phyloP scores from a whole-genome alignment of 2,329 filamentous ascomycete species.

The Colletotrichum graminicola region DNA sequence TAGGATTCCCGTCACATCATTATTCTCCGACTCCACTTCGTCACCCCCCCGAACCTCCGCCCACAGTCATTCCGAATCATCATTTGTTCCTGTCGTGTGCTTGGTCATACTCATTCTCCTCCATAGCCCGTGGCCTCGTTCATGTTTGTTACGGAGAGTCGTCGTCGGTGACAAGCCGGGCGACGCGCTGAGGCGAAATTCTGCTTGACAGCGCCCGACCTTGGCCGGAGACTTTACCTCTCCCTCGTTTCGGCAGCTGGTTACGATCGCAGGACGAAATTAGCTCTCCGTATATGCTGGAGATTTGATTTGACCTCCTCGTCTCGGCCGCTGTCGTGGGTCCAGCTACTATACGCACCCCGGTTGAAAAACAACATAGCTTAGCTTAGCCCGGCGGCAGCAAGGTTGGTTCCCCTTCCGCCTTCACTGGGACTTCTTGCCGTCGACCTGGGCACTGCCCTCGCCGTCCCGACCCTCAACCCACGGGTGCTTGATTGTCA shows the following conservation, averaged over 20 bases:
- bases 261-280: not conserved
- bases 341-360: not conserved
- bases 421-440: conserved; percentile 55
- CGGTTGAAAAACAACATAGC: not conserved
- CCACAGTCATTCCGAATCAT: not conserved
- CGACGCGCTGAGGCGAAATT: not conserved
- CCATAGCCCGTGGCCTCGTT: not conserved
- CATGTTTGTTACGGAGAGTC: not conserved
- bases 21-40: not conserved
- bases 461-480: conserved; percentile 57
- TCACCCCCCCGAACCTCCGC: not conserved
- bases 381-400: not conserved
- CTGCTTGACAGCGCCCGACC: not conserved
- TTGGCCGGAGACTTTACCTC: not conserved
- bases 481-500: conserved; percentile 91
- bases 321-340: not conserved
- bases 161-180: not conserved
- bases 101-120: conserved; percentile 9
- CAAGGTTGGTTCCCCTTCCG: not conserved
- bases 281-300: not conserved
- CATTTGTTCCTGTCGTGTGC: not conserved
- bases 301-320: not conserved
- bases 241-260: not conserved
- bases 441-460: conserved; percentile 47
- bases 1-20: conserved; percentile 5